These are phyloP conservation scores for Heliosperma pusillum DNA, from an alignment of 148 eudicot genomes.

Conservation along the genomic window DNA sequence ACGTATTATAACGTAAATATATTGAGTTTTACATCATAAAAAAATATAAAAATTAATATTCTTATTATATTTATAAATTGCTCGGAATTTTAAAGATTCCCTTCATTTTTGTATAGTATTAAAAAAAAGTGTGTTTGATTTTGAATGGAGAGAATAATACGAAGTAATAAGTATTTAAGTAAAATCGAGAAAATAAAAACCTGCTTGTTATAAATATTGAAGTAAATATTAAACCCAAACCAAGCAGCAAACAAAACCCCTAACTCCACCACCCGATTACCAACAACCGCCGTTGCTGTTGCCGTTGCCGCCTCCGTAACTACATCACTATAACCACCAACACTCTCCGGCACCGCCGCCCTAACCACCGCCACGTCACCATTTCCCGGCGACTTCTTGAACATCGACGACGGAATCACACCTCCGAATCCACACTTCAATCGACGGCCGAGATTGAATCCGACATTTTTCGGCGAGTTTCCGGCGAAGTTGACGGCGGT, in stretches of 20 bases:
- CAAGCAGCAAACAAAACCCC: constrained; percentile 66
- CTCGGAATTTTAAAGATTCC: no score
- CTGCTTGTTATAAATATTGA: constrained; percentile 91
- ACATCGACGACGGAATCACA: constrained; percentile 36
- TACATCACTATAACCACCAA: constrained; percentile 31
- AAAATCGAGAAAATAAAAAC: constrained; percentile 26
- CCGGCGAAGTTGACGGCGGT: constrained; percentile 6
- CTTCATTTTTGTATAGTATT: no score
- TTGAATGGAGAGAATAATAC: background rate
- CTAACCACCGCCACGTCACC: constrained; percentile 35
- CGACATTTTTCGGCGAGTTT: background rate
- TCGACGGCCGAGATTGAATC: constrained; percentile 10
- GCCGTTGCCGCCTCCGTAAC: constrained; percentile 31
- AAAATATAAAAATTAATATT: no score
- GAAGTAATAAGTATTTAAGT: background rate
- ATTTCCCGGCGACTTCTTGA: constrained; percentile 23
- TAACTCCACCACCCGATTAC: constrained; percentile 45
- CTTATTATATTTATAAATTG: no score
- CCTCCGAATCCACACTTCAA: constrained; percentile 25
- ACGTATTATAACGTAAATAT: no score
- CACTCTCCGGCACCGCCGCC: constrained; percentile 59
- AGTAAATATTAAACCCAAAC: constrained; percentile 79
- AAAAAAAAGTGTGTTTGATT: no score
- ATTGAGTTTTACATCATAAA: no score
- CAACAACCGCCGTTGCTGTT: constrained; percentile 32